Percentiles rank a stretch among this genome's conserved stretches.
These are phyloP conservation scores for Ophiosphaerella korrae DNA, from an alignment of 2,329 filamentous ascomycete species.

Conservation along the genomic window DNA sequence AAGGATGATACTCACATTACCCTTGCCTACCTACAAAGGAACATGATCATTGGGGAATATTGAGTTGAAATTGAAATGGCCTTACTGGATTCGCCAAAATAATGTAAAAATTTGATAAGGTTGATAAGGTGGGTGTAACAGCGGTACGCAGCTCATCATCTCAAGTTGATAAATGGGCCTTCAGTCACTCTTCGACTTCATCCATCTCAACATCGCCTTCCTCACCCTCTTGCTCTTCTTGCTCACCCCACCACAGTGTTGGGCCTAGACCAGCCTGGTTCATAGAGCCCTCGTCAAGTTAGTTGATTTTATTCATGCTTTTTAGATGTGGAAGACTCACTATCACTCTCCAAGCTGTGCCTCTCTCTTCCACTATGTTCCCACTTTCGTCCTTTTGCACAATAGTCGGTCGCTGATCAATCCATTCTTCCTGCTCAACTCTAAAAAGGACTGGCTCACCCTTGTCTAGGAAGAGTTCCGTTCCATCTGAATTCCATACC, in stretches of 20 bases:
- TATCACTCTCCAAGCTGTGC: slow-evolving; percentile 72
- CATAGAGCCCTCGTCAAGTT: slow-evolving; percentile 51
- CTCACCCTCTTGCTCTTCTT: slow-evolving; percentile 34
- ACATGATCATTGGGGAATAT: no score
- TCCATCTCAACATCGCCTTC: slow-evolving; percentile 37
- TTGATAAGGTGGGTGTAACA: no score
- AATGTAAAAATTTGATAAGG: no score
- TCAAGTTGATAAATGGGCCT: not conserved
- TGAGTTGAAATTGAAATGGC: no score
- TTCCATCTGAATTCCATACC: slow-evolving; percentile 78
- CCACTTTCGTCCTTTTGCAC: slow-evolving; percentile 67
- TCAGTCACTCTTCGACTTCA: slow-evolving; percentile 23
- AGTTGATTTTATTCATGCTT: slow-evolving; percentile 4
- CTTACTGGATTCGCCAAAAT: no score
- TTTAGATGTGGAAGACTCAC: slow-evolving; percentile 27
- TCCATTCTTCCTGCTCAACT: slow-evolving; percentile 87
- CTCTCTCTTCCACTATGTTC: slow-evolving; percentile 66
- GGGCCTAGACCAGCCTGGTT: slow-evolving; percentile 54
- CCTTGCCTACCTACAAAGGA: no score
- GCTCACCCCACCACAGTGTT: slow-evolving; percentile 53
- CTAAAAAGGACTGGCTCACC: slow-evolving; percentile 87
- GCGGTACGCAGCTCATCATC: not conserved
- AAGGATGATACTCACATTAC: no score
- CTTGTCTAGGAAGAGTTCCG: slow-evolving; percentile 83
- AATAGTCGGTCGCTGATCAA: slow-evolving; percentile 86